These are phyloP conservation scores for Tothia fuscella DNA, from an alignment of 2,329 filamentous ascomycete species.

Conservation along the genomic window DNA sequence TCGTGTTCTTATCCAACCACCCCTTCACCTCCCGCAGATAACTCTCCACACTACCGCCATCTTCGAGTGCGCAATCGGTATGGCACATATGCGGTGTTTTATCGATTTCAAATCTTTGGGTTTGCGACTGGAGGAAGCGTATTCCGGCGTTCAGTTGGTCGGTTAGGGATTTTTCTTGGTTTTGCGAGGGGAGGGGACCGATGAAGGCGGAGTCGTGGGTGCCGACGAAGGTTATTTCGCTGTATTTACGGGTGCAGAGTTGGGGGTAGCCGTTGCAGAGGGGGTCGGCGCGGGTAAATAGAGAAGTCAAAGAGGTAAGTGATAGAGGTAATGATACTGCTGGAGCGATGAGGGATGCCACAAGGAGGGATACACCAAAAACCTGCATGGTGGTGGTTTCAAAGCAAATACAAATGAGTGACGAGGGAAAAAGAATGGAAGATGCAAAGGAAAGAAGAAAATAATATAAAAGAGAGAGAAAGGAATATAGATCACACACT, in stretches of 20 bases:
- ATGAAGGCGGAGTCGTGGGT: conserved; percentile 68
- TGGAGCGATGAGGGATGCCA: conserved; percentile 1
- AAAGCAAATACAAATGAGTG: no score
- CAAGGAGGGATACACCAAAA: neutral
- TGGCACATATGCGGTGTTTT: conserved; percentile 51
- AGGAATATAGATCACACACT: no score
- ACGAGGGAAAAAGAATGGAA: no score
- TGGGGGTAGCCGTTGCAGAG: conserved; percentile 71
- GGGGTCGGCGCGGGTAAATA: neutral
- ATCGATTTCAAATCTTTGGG: conserved; percentile 45
- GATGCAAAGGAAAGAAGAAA: no score
- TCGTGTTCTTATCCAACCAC: conserved; percentile 59
- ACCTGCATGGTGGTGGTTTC: conserved; percentile 4
- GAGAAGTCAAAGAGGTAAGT: neutral
- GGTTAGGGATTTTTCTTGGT: conserved; percentile 64
- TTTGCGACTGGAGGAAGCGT: conserved; percentile 58
- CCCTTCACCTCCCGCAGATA: conserved; percentile 53
- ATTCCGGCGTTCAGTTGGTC: conserved; percentile 60
- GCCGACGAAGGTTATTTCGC: conserved; percentile 65
- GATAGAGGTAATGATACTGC: neutral
- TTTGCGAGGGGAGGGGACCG: conserved; percentile 51
- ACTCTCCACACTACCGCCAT: conserved; percentile 51
- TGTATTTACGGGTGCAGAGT: conserved; percentile 60
- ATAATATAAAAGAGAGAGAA: no score
- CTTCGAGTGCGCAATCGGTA: conserved; percentile 53